Evolutionary conservation across 139 green algal genomes (phyloP).

Genomic region (Ulvella scutata): DNA sequence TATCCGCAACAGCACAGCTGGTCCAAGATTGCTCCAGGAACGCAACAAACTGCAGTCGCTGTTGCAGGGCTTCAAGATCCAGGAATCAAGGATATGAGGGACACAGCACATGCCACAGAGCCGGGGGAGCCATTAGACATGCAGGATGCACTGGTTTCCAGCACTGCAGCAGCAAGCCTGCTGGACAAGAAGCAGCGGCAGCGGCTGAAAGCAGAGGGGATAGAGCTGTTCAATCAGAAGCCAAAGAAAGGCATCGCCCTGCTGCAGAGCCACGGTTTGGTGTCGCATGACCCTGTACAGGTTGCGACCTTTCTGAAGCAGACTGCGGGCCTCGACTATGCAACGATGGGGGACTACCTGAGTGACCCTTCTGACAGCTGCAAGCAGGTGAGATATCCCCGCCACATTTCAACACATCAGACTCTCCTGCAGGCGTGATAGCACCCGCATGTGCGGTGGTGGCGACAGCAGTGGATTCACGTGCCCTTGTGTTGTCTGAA

Average conservation of each 20-base stretch:
- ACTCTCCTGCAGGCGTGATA: not conserved
- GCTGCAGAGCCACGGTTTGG: conserved; percentile 57
- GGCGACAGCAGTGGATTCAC: no score
- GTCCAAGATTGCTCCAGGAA: no score
- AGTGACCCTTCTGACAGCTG: conserved; percentile 43
- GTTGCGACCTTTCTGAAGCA: conserved; percentile 56
- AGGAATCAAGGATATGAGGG: no score
- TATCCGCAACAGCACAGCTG: no score
- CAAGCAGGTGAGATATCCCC: not conserved
- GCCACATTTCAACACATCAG: not conserved
- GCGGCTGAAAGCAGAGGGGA: conserved; percentile 39
- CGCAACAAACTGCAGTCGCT: no score
- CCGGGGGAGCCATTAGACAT: not conserved
- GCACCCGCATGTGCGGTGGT: no score
- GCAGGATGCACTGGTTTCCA: not conserved
- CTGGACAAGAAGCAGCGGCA: conserved; percentile 10
- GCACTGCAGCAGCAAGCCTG: not conserved
- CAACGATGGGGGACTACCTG: conserved; percentile 88
- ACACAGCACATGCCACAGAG: not conserved
- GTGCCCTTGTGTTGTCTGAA: no score
- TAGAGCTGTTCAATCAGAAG: conserved; percentile 94
- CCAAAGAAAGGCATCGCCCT: conserved; percentile 82
- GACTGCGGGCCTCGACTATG: conserved; percentile 77
- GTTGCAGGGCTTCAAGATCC: no score
- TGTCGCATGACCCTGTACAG: conserved; percentile 46